Evolutionary conservation across 2,329 filamentous ascomycete genomes (phyloP), one percentile per base, ranked within the genome.

Genomic region (Hypoxylon rubiginosum): DNA sequence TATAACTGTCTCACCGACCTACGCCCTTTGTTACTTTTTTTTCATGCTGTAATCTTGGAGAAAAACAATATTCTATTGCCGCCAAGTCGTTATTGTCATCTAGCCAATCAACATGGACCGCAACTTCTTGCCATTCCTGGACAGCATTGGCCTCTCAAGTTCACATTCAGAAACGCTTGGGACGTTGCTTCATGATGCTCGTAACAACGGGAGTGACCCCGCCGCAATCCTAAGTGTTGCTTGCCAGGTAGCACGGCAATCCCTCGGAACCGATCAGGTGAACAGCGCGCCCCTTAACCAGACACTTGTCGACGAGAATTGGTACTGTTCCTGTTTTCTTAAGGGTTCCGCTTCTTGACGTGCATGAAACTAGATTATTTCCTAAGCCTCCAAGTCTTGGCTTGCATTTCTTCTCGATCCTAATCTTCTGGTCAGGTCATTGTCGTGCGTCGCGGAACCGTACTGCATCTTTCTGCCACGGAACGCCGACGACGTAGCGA

Each of bases 381-480:
- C 28, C 28, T 30, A 19, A 28, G 7, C 46, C 32, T 36, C 28
- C 34, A 19, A 36, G 50, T 15, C 9, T 53, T 53, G 21, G 39
- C 32, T 6, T 52, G n/a, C 21, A 28, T 45, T 17, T 9, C 41
- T 24, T 21, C 32, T 34, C 32, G 4, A 24, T 36, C 11, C 43
- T 43, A 49, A 54, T 32, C 30, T 19, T 17, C 6, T 19, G 11
- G n/a, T 30, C 36, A 72, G 67, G 70, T 72, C 70, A 2, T 21
- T 54, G 45, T 34, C 68, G 1, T 70, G 65, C 19, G 39, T 61
- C 9, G 34, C 58, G 2, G 19, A 65, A 10, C 69, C 68, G 1
- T 51, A 64, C 34, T 71, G 70, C 45, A 65, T 72, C 7, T 7
- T 69, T 1, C 59, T 58, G 19, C 67, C 67, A 0, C 2, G 4